A percentile compares a stretch with the other conserved stretches of the same genome.
Conservation (phyloP, 208 protist species). For the Trypanosoma scelopori region DNA sequence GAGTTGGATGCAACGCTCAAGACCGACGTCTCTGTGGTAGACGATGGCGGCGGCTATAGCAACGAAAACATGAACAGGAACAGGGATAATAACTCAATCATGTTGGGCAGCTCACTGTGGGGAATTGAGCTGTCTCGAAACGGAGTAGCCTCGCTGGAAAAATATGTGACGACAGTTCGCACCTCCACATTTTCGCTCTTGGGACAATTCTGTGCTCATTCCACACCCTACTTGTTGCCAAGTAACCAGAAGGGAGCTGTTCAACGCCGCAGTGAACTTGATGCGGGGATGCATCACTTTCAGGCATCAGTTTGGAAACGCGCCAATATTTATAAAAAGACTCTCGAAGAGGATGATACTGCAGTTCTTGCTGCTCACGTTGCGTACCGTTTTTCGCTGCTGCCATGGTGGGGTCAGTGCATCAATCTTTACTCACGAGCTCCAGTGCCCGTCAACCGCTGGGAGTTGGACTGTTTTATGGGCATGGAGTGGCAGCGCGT, state of each 20-base stretch:
- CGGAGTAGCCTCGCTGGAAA: conserved; percentile 28
- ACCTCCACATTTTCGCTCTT: conserved; percentile 6
- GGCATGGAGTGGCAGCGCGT: conserved; percentile 32
- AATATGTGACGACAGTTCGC: conserved; percentile 9
- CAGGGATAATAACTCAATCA: neutral
- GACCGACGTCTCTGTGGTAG: neutral
- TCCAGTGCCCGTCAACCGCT: conserved; percentile 21
- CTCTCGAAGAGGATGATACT: conserved; percentile 16
- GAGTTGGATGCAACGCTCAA: conserved; percentile 21
- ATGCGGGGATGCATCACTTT: conserved; percentile 9
- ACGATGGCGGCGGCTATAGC: neutral
- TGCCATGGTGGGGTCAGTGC: conserved; percentile 32
- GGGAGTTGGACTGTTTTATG: conserved; percentile 36
- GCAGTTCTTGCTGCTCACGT: conserved; percentile 28
- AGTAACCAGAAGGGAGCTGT: conserved; percentile 2
- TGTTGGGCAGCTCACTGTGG: conserved; percentile 11
- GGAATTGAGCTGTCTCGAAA: conserved; percentile 23
- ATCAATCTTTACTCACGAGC: conserved; percentile 20
- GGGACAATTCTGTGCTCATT: neutral
- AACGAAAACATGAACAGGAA: neutral
- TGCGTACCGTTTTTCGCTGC: conserved; percentile 30
- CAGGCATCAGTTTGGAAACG: conserved; percentile 2
- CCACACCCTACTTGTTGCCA: neutral
- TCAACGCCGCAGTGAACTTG: conserved; percentile 1
- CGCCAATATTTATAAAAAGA: conserved; percentile 12